Percentiles rank a stretch among this genome's conserved stretches.
phyloP scores from a whole-genome alignment of 441 rosid genomes.

The Melastoma candidum region DNA sequence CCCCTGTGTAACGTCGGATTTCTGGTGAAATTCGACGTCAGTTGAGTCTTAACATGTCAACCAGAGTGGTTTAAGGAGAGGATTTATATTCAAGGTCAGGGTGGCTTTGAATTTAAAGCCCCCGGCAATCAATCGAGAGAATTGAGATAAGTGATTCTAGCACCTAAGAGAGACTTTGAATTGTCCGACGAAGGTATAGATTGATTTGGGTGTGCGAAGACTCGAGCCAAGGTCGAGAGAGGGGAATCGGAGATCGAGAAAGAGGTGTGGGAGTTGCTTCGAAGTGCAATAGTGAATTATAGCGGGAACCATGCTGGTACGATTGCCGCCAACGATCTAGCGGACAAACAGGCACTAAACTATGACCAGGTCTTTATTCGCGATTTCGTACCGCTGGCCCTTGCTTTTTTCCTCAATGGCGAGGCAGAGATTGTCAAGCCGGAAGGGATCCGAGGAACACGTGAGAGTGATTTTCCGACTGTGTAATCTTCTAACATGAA shows the following conservation, averaged over 20 bases:
- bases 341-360: constrained; percentile 15
- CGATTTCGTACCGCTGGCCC: constrained; percentile 16
- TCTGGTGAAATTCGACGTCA: constrained; percentile 68
- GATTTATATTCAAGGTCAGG: constrained; percentile 56
- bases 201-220: constrained; percentile 26
- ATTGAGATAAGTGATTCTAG: constrained; percentile 32
- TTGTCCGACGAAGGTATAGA: constrained; percentile 11
- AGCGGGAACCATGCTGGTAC: constrained; percentile 19
- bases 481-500: too few species aligned
- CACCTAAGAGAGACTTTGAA: too few species aligned
- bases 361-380: constrained; percentile 20
- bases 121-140: constrained; percentile 39
- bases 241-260: constrained; percentile 31
- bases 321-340: constrained; percentile 17
- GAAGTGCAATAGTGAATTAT: constrained; percentile 15
- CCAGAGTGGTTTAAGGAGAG: constrained; percentile 51
- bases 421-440: constrained; percentile 24
- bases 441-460: constrained; percentile 95
- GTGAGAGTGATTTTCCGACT: constrained; percentile 24
- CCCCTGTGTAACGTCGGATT: constrained; percentile 63
- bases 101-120: constrained; percentile 50
- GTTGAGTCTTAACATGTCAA: constrained; percentile 41
- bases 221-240: constrained; percentile 39
- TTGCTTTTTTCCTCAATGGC: constrained; percentile 15
- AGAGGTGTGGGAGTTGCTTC: constrained; percentile 18